phyloP scores from a whole-genome alignment of 495 filamentous ascomycete genomes.

The Hypoxylon subgilvum region DNA sequence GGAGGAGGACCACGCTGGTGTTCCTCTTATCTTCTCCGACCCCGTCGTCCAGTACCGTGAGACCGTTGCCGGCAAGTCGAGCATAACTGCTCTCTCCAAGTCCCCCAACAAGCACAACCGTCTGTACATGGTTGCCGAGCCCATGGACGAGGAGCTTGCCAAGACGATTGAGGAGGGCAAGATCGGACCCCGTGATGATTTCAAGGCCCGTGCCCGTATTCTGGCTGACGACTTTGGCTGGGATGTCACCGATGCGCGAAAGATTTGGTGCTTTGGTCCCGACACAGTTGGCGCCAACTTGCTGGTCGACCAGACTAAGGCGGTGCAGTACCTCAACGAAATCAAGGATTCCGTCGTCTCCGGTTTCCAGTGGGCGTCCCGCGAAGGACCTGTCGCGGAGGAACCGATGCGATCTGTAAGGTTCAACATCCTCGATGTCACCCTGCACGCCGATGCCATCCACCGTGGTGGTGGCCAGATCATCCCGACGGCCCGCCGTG shows the following conservation, averaged over 20 bases:
- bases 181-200: constrained; percentile 95
- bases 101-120: constrained; percentile 99
- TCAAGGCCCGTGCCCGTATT: constrained; percentile 97
- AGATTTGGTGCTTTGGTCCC: constrained; percentile 99
- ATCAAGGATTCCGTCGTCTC: constrained; percentile 99
- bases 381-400: constrained; percentile 96
- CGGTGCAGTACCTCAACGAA: constrained; percentile 99
- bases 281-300: constrained; percentile 98
- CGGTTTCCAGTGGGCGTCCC: constrained; percentile 99
- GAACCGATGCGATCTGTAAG: constrained; percentile 96
- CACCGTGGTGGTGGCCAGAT: constrained; percentile 99
- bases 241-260: constrained; percentile 99
- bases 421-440: constrained; percentile 99
- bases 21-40: constrained; percentile 94
- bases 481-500: constrained; percentile 97
- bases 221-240: constrained; percentile 96
- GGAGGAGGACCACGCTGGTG: constrained; percentile 98
- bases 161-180: constrained; percentile 90
- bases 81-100: constrained; percentile 97
- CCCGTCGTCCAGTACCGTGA: constrained; percentile 98
- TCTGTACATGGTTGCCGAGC: constrained; percentile 91
- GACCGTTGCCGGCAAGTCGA: constrained; percentile 79
- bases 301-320: constrained; percentile 99
- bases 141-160: constrained; percentile 87
- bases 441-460: constrained; percentile 98